These are phyloP conservation scores for Scortechinia acanthostroma DNA, from an alignment of 2,329 filamentous ascomycete genomes.

Conservation along the genomic window DNA sequence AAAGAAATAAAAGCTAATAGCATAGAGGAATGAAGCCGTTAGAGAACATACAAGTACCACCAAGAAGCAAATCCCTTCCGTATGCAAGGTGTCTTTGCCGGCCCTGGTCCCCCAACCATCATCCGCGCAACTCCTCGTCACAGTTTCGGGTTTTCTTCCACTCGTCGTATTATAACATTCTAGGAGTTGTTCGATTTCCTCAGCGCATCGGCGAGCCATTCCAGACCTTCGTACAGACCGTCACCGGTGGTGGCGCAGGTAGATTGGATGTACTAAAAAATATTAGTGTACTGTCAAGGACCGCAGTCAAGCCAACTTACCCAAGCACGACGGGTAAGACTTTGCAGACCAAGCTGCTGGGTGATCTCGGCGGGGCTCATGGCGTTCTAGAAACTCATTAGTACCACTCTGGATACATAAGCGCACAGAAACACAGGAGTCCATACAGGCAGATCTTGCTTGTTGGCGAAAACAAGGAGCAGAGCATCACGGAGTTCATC, in stretches of 20 bases:
- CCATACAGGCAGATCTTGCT: constrained; percentile 96
- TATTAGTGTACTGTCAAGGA: not conserved
- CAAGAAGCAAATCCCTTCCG: not conserved
- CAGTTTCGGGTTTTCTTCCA: not conserved
- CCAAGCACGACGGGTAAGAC: constrained; percentile 96
- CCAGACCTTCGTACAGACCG: constrained; percentile 98
- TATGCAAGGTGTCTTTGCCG: not conserved
- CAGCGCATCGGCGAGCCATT: constrained; percentile 80
- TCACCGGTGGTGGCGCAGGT: constrained; percentile 98
- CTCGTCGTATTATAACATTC: constrained; percentile 14
- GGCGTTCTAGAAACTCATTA: constrained; percentile 63
- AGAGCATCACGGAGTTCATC: constrained; percentile 96
- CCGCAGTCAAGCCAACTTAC: constrained; percentile 48
- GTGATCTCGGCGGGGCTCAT: constrained; percentile 99
- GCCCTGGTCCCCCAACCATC: not conserved
- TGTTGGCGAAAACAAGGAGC: constrained; percentile 97
- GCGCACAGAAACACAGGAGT: constrained; percentile 5
- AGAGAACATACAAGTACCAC: not conserved
- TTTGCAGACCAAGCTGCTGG: constrained; percentile 99
- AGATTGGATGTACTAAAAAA: constrained; percentile 89
- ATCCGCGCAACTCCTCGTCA: not conserved
- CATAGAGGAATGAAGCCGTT: constrained; percentile 1
- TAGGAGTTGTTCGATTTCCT: constrained; percentile 67
- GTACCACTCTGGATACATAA: not conserved
- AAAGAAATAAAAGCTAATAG: too few species aligned